phyloP scores from a whole-genome alignment of 2,329 filamentous ascomycete genomes.

The Penicillium sp. region DNA sequence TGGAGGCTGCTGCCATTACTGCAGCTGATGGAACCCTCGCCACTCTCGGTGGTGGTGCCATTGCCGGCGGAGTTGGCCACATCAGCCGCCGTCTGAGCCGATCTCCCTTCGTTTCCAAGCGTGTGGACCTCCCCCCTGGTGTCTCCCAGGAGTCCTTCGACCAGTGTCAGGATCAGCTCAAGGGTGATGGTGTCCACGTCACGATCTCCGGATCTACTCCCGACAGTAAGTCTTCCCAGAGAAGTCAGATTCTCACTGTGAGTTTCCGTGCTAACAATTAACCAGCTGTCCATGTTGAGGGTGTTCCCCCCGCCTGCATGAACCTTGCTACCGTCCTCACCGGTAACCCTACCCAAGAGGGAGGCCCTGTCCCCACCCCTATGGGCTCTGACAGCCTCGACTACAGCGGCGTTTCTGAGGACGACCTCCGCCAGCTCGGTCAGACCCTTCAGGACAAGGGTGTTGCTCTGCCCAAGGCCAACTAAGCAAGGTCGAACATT shows the following conservation, averaged over 20 bases:
- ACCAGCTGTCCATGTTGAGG: not conserved
- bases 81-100: not conserved
- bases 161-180: constrained; percentile 5
- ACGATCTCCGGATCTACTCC: not conserved
- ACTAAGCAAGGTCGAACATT: not conserved
- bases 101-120: not conserved
- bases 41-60: constrained; percentile 4
- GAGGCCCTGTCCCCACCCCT: constrained; percentile 5
- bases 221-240: not conserved
- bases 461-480: not conserved
- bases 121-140: not conserved
- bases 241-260: not conserved
- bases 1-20: not conserved
- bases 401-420: not conserved
- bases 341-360: constrained; percentile 1
- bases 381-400: constrained; percentile 2
- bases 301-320: constrained; percentile 12
- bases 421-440: not conserved
- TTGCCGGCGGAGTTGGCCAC: constrained; percentile 1
- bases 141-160: constrained; percentile 8
- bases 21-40: constrained; percentile 2
- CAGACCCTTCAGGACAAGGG: not conserved
- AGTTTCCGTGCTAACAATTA: not conserved
- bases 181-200: not conserved
- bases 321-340: constrained; percentile 11